phyloP scores from a whole-genome alignment of 148 eudicot species.

The Silene latifolia region DNA sequence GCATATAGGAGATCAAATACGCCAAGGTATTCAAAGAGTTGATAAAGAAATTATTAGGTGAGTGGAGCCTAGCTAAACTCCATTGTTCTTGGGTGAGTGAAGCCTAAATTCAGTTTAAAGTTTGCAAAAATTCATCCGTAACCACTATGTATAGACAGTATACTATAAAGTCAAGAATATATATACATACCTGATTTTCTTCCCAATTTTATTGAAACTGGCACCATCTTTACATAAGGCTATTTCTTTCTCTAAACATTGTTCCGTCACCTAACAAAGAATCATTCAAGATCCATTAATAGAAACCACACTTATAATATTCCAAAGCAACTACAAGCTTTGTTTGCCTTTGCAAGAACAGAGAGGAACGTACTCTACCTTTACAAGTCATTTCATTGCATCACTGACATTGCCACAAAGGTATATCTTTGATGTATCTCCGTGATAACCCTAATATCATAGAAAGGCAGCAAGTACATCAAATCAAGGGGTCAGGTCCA shows the following conservation, averaged over 20 bases:
- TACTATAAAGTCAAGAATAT: background rate
- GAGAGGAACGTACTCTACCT: slow-evolving; percentile 43
- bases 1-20: no score
- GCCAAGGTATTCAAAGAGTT: no score
- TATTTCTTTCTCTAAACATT: slow-evolving; percentile 78
- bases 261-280: slow-evolving; percentile 68
- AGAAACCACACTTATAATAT: background rate
- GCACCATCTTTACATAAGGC: slow-evolving; percentile 85
- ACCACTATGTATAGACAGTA: no score
- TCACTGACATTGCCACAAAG: slow-evolving; percentile 70
- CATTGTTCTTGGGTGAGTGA: no score
- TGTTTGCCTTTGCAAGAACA: background rate
- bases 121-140: no score
- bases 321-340: background rate
- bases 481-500: background rate
- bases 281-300: background rate
- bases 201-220: slow-evolving; percentile 73
- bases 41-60: no score
- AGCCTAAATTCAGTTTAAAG: no score
- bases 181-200: slow-evolving; percentile 63
- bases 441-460: slow-evolving; percentile 88
- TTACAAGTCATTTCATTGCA: slow-evolving; percentile 60
- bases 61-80: no score
- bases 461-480: slow-evolving; percentile 8
- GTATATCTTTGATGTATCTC: slow-evolving; percentile 91